These are phyloP conservation scores for Vitis rotundifolia DNA, from an alignment of 164 flowering plant species.

Conservation along the genomic window DNA sequence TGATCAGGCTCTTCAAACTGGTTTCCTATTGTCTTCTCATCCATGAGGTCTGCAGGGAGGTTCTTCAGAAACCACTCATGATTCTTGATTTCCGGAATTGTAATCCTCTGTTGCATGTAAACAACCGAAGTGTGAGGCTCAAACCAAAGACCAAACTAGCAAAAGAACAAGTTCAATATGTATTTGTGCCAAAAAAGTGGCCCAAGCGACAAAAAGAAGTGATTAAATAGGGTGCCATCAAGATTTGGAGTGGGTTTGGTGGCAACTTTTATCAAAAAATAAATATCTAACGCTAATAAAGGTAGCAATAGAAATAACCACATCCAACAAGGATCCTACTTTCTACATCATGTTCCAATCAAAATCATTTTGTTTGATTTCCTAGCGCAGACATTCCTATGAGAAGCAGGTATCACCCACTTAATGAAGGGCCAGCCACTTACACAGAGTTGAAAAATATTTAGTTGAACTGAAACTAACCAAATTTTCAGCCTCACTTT, in stretches of 20 bases:
- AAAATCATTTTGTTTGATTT: too few relatives aligned
- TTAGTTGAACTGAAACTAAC: background rate
- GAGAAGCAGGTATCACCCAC: background rate
- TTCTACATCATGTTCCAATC: background rate
- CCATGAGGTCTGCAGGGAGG: constrained; percentile 68
- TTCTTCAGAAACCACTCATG: constrained; percentile 70
- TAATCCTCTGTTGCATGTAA: constrained; percentile 49
- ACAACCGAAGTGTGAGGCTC: too few relatives aligned
- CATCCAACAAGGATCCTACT: background rate
- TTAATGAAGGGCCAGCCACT: background rate
- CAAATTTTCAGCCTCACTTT: background rate
- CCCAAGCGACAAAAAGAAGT: too few relatives aligned
- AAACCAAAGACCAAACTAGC: background rate
- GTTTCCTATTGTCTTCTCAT: constrained; percentile 45
- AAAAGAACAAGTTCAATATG: background rate
- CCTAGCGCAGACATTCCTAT: too few relatives aligned
- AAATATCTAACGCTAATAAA: too few relatives aligned
- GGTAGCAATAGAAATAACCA: too few relatives aligned
- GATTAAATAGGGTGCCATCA: too few relatives aligned
- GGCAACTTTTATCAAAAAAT: too few relatives aligned
- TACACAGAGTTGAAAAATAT: background rate
- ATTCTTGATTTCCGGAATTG: constrained; percentile 54
- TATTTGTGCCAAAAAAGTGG: background rate
- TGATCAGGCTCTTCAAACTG: constrained; percentile 70
- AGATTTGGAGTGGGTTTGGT: too few relatives aligned